Evolutionary conservation across 148 eudicot genomes (phyloP), one percentile per base, ranked within the genome.

Genomic region (Mesembryanthemum crystallinum): DNA sequence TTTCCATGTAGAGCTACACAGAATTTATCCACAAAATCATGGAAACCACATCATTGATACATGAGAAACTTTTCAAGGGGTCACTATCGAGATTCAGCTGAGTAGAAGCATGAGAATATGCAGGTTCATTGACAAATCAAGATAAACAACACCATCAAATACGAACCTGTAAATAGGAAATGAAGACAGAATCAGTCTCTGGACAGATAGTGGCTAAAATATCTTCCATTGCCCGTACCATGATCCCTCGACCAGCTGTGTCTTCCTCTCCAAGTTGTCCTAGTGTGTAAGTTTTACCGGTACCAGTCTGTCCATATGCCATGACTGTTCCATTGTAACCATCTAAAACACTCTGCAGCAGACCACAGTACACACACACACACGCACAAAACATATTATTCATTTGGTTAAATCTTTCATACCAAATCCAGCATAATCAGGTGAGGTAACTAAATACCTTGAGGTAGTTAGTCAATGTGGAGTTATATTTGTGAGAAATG

Each of bases 221-320:
- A 79, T 93, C 96, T 82, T 93, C 98, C 96, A 91, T 83, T 67
- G 98, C 98, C 67, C 98, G 98, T 76, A 91, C 89, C 96, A 93
- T 93, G 72, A 93, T 93, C 76, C 98, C 98, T 69, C 98, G 91
- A 79, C 88, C 93, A 63, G 98, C 84, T 7, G 90, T 87, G 69
- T 93, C 98, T 77, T 89, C 92, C 73, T 93, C 96, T 32, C 98
- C 98, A 51, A 93, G 92, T 76, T 83, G 85, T 72, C 98, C 98
- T 67, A 93, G 83, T 42, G 98, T 90, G 80, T 87, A 93, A 68
- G 98, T 90, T 85, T 93, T 93, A 18, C 98, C 98, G 6, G 98
- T 93, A 62, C 98, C 98, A 75, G 98, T 93, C 85, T 93, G 98
- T 62, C 98, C 98, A 81, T 90, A 90, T 28, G 98, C 96, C 98